phyloP scores from a whole-genome alignment of 768 basidiomycete species.

The Mycena amicta region DNA sequence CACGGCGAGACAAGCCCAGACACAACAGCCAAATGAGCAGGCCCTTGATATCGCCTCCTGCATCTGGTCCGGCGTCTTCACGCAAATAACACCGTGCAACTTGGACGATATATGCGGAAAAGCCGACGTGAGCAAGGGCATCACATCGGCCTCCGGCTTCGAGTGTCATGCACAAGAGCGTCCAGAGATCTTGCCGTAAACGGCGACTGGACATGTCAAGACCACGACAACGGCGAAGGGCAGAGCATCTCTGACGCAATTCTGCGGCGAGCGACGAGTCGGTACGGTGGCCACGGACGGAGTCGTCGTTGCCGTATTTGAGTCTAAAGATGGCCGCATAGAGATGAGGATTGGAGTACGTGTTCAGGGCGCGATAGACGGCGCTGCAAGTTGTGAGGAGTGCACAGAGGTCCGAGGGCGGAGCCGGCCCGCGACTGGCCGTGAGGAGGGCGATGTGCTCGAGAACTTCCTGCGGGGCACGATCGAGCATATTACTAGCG shows the following conservation, averaged over 20 bases:
- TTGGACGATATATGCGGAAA: slow-evolving; percentile 40
- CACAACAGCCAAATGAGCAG: slow-evolving; percentile 45
- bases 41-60: neutral
- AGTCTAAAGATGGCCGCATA: slow-evolving; percentile 56
- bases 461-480: slow-evolving; percentile 58
- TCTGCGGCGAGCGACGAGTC: slow-evolving; percentile 50
- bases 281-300: slow-evolving; percentile 32
- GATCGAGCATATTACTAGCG: slow-evolving; percentile 47
- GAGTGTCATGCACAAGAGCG: slow-evolving; percentile 59
- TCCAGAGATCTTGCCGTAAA: slow-evolving; percentile 54
- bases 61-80: slow-evolving; percentile 16
- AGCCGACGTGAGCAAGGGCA: slow-evolving; percentile 45
- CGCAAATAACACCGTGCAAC: slow-evolving; percentile 23
- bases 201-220: slow-evolving; percentile 32
- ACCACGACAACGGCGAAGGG: slow-evolving; percentile 50
- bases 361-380: slow-evolving; percentile 45
- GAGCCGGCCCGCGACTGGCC: slow-evolving; percentile 37
- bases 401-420: slow-evolving; percentile 44
- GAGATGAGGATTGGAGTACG: slow-evolving; percentile 50
- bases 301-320: slow-evolving; percentile 45
- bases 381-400: slow-evolving; percentile 50
- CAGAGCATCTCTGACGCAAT: slow-evolving; percentile 47
- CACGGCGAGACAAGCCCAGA: slow-evolving; percentile 42
- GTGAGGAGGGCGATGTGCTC: slow-evolving; percentile 54
- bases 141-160: slow-evolving; percentile 53